These are phyloP conservation scores for Paramecium bursaria DNA, from an alignment of 73 alveolate species.

Conservation along the genomic window DNA sequence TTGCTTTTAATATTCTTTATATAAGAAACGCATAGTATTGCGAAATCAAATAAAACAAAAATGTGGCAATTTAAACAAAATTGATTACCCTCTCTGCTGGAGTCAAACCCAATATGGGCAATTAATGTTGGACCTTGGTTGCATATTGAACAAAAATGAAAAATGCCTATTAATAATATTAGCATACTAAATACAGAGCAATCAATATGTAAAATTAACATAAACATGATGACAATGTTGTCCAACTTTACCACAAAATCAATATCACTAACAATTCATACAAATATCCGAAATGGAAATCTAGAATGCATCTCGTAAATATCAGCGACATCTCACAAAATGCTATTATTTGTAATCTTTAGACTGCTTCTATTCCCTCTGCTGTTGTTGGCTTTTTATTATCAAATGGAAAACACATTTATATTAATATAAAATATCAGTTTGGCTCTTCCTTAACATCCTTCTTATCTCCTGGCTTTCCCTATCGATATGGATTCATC, in stretches of 20 bases:
- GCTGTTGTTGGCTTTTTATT: not conserved
- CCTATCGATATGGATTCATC: too few relatives aligned
- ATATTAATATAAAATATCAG: too few relatives aligned
- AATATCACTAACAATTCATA: constrained; percentile 11
- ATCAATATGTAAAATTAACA: constrained; percentile 14
- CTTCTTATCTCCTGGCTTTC: too few relatives aligned
- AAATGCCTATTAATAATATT: not conserved
- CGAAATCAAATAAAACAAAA: constrained; percentile 25
- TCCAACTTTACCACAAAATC: constrained; percentile 40
- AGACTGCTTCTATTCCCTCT: constrained; percentile 20
- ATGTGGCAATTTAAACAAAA: not conserved
- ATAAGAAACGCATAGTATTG: constrained; percentile 29
- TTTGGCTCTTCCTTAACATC: too few relatives aligned
- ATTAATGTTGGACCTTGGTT: constrained; percentile 31
- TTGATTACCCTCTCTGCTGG: constrained; percentile 5
- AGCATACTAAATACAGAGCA: constrained; percentile 25
- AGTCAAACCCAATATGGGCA: not conserved
- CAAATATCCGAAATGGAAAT: constrained; percentile 36
- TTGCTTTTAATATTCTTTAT: constrained; percentile 4
- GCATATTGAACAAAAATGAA: not conserved
- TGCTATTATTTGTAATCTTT: constrained; percentile 10
- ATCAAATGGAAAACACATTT: constrained; percentile 55
- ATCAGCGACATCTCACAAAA: constrained; percentile 4
- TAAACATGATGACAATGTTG: constrained; percentile 1
- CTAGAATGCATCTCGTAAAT: constrained; percentile 31